Percentiles rank a stretch among this genome's conserved stretches.
Evolutionary conservation across 495 filamentous ascomycete genomes (phyloP).

Genomic region (Diplogelasinospora grovesii): DNA sequence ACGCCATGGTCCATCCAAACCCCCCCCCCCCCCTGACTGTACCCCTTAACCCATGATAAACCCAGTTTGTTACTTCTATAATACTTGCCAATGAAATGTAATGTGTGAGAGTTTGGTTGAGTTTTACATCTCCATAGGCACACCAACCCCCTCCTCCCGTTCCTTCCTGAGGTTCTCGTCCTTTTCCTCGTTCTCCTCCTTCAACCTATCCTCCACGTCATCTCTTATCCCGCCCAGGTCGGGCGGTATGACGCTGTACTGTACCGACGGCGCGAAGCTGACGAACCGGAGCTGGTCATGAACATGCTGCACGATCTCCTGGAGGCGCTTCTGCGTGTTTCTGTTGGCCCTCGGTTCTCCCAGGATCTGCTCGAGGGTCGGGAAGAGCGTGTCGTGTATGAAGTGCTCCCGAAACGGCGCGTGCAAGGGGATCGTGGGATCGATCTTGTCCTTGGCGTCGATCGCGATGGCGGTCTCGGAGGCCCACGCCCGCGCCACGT

Average conservation of each 20-base stretch:
- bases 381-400: constrained; percentile 75
- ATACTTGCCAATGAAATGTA: no score
- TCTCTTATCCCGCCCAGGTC: constrained; percentile 68
- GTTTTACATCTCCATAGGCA: constrained; percentile 37
- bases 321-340: constrained; percentile 70
- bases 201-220: constrained; percentile 70
- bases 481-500: constrained; percentile 93
- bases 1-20: no score
- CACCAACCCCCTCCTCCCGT: constrained; percentile 36
- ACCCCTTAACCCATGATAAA: no score
- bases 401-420: constrained; percentile 77
- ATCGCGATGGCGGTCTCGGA: constrained; percentile 91
- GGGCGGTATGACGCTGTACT: constrained; percentile 73
- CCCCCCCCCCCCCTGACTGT: no score
- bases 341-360: constrained; percentile 60
- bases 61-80: no score
- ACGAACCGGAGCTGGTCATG: constrained; percentile 84
- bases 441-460: constrained; percentile 62
- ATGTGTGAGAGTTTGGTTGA: no score
- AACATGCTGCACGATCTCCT: constrained; percentile 64
- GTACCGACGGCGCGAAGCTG: constrained; percentile 75
- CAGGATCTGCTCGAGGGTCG: constrained; percentile 61
- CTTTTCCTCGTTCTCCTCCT: constrained; percentile 58
- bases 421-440: constrained; percentile 63
- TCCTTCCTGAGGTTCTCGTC: constrained; percentile 44